Evolutionary conservation across 805 yeast genomes (phyloP).

Genomic region (Geotrichum ghanense): DNA sequence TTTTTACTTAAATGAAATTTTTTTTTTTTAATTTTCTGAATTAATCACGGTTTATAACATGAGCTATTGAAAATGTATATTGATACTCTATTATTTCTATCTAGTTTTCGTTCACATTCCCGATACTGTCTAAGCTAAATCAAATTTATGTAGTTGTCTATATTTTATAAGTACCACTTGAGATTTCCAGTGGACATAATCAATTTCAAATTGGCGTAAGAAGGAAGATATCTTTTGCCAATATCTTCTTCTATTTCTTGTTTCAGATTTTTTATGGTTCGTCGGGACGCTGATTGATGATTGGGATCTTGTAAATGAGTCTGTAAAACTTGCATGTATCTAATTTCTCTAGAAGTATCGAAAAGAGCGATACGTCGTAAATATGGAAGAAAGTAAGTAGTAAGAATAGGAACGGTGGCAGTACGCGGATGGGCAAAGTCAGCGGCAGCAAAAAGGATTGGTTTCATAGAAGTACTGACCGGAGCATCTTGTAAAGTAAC

Average conservation of each 20-base stretch:
- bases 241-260: neutral
- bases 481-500: neutral
- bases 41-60: no score
- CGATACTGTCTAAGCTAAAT: constrained; percentile 13
- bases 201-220: neutral
- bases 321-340: neutral
- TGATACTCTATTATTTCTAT: constrained; percentile 17
- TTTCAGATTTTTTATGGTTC: neutral
- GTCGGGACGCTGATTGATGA: neutral
- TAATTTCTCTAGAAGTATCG: neutral
- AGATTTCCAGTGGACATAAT: neutral
- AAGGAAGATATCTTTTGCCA: neutral
- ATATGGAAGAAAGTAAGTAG: neutral
- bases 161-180: no score
- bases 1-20: neutral
- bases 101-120: constrained; percentile 10
- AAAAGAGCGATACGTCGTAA: neutral
- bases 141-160: no score
- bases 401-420: neutral
- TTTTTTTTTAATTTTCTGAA: neutral
- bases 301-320: no score
- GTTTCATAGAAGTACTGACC: no score
- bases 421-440: neutral
- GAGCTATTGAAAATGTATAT: no score
- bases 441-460: neutral